Conservation (phyloP, 768 basidiomycete genomes). For the Mycena floridula region DNA sequence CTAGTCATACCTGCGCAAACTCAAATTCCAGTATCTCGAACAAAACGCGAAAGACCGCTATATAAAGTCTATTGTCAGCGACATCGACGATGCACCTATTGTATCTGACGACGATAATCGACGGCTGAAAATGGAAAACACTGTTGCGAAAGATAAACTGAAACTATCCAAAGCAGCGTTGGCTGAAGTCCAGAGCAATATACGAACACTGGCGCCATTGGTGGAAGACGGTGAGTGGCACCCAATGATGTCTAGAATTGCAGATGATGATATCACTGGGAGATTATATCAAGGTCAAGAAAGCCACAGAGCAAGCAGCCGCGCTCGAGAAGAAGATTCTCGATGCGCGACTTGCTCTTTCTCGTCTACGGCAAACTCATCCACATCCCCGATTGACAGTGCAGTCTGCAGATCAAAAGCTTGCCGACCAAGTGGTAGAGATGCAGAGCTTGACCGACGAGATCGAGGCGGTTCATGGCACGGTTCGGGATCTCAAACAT, state of each 20-base stretch:
- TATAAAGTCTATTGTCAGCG: slow-evolving; percentile 79
- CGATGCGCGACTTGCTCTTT: slow-evolving; percentile 74
- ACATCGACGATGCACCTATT: slow-evolving; percentile 75
- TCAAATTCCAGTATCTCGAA: slow-evolving; percentile 87
- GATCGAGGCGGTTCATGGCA: slow-evolving; percentile 45
- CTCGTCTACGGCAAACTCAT: slow-evolving; percentile 75
- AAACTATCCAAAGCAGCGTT: slow-evolving; percentile 61
- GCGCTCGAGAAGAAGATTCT: slow-evolving; percentile 70
- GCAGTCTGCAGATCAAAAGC: slow-evolving; percentile 62
- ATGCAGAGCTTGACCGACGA: slow-evolving; percentile 75
- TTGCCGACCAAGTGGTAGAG: slow-evolving; percentile 69
- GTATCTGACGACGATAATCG: slow-evolving; percentile 80
- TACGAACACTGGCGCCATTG: slow-evolving; percentile 54
- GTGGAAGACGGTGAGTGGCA: slow-evolving; percentile 57
- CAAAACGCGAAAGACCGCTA: slow-evolving; percentile 90
- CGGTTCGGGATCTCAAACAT: slow-evolving; percentile 50
- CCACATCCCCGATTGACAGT: slow-evolving; percentile 78
- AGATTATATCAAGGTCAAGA: slow-evolving; percentile 60
- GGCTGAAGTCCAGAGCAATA: slow-evolving; percentile 55
- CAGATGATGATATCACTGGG: neutral
- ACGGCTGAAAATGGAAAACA: slow-evolving; percentile 51
- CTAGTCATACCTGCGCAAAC: slow-evolving; percentile 68
- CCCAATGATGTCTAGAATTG: neutral
- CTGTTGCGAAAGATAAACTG: slow-evolving; percentile 63
- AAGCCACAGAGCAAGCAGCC: slow-evolving; percentile 46